Evolutionary conservation across 2,329 filamentous ascomycete genomes (phyloP), one percentile per base, ranked within the genome.

Genomic region (Teratosphaeria zuluensis): DNA sequence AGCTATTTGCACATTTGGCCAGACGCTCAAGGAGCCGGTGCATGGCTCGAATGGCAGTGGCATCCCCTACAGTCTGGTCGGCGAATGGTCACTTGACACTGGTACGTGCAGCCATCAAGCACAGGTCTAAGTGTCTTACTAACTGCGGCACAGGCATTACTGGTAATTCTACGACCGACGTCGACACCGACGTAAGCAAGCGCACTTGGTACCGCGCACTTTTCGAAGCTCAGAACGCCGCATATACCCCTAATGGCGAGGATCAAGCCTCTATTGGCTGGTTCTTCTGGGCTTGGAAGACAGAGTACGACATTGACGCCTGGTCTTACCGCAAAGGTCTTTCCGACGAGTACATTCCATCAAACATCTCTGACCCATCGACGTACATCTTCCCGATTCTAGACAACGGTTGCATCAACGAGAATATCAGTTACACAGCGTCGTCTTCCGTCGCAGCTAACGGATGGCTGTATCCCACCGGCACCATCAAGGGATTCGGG

Each of bases 241-340:
- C 64, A 19, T 67, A 61, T 53, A 59, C 63, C 1, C 63, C 65
- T 2, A 58, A 58, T 24, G 51, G 33, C 9, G 12, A 53, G 3
- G 55, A 56, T 51, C 59, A 64, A 51, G 31, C 64, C 14, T 61
- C 60, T 12, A 62, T 63, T 19, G 65, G 65, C 21, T 67, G 65
- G 65, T 65, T 56, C 54, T 66, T 61, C 58, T 67, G 65, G 64
- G 58, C 65, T 16, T 67, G 65, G 64, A 64, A 65, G 60, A 66
- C 64, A 4, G 65, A 67, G 53, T 65, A 63, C 56, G 63, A 67
- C 51, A 66, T 67, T 24, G 65, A 65, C 35, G 62, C 64, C 16
- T 66, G 65, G 65, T 64, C 61, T n/a, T 67, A 64, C 54, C 60
- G 63, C 19, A 57, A 58, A 21, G 64, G 65, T 4, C 30, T 65